phyloP scores from a whole-genome alignment of 352 stramenopile genomes.

The Peronospora farinosa region DNA sequence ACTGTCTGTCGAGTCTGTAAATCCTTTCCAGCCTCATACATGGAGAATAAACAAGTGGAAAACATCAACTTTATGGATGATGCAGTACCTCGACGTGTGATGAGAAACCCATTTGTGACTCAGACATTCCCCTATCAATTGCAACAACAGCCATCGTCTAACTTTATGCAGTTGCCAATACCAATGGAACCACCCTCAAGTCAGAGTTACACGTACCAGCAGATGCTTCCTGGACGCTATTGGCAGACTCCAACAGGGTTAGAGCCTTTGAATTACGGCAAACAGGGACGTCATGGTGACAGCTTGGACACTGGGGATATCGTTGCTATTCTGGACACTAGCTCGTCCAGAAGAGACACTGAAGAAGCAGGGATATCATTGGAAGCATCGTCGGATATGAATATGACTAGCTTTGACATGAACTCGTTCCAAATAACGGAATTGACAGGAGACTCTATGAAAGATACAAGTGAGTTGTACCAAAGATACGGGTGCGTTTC shows the following conservation, averaged over 20 bases:
- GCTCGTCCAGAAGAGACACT: background rate
- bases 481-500: no score
- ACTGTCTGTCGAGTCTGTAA: background rate
- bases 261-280: slow-evolving; percentile 13
- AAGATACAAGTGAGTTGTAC: slow-evolving; percentile 1
- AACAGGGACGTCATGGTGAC: slow-evolving; percentile 15
- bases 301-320: slow-evolving; percentile 37
- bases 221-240: slow-evolving; percentile 18
- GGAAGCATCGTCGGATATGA: slow-evolving; percentile 27
- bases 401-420: slow-evolving; percentile 31
- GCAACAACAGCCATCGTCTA: slow-evolving; percentile 10
- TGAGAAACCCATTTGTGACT: slow-evolving; percentile 15
- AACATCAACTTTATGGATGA: background rate
- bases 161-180: slow-evolving; percentile 28
- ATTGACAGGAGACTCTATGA: background rate
- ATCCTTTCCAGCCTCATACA: background rate
- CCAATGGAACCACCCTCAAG: slow-evolving; percentile 23
- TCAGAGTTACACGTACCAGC: slow-evolving; percentile 23
- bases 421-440: slow-evolving; percentile 27
- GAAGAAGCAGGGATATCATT: slow-evolving; percentile 3
- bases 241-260: slow-evolving; percentile 20
- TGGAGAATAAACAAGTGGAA: slow-evolving; percentile 18
- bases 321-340: slow-evolving; percentile 32
- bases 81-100: slow-evolving; percentile 12
- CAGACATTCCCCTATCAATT: slow-evolving; percentile 8